A percentile compares a stretch with the other conserved stretches of the same genome.
phyloP scores from a whole-genome alignment of 2,329 filamentous ascomycete genomes.

The Trichoderma lentiforme region DNA sequence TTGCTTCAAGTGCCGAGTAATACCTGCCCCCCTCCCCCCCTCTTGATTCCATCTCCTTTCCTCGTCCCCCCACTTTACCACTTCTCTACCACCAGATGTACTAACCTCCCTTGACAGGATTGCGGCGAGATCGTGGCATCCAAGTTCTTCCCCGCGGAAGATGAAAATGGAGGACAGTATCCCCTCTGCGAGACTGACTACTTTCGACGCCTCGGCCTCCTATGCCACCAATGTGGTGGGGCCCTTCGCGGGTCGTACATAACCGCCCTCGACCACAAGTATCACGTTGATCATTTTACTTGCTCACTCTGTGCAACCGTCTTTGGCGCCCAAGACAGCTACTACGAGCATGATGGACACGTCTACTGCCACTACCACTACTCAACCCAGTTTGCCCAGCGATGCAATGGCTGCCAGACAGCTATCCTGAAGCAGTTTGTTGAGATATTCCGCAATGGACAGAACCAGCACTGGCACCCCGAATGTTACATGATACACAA shows the following conservation, averaged over 20 bases:
- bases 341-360: constrained; percentile 94
- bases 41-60: constrained; percentile 9
- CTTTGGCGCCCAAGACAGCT: constrained; percentile 97
- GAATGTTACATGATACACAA: constrained; percentile 99
- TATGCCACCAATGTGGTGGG: constrained; percentile 89
- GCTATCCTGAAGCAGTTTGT: constrained; percentile 99
- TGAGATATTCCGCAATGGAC: constrained; percentile 95
- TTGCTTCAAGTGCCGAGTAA: constrained; percentile 94
- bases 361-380: constrained; percentile 99
- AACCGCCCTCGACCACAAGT: constrained; percentile 94
- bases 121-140: constrained; percentile 96
- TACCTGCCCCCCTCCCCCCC: constrained; percentile 23
- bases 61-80: constrained; percentile 9
- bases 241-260: constrained; percentile 96
- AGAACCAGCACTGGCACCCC: constrained; percentile 98
- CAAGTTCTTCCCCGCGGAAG: constrained; percentile 97
- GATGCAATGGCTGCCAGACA: constrained; percentile 94
- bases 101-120: constrained; percentile 57
- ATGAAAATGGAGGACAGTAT: constrained; percentile 84
- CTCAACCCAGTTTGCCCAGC: constrained; percentile 92
- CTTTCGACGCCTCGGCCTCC: constrained; percentile 83
- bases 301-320: constrained; percentile 95
- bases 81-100: not conserved
- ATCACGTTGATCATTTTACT: constrained; percentile 98
- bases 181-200: constrained; percentile 98